Evolutionary conservation across 495 filamentous ascomycete genomes (phyloP), one percentile per base, ranked within the genome.

Genomic region (Aspergillus mulundensis): DNA sequence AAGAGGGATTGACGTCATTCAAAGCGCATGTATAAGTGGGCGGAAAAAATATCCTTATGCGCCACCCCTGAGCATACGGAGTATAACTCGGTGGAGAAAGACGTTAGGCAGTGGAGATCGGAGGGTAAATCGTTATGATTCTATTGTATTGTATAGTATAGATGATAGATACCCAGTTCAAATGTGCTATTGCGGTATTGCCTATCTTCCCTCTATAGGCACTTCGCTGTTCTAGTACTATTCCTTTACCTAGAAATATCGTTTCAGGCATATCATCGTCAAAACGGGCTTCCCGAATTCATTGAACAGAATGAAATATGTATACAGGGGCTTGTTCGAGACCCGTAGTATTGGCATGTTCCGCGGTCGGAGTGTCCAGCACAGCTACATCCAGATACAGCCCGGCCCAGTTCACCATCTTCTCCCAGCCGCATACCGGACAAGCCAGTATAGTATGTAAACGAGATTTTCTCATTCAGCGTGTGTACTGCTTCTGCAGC

Each of bases 401-500:
- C 38, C 18, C 15, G 4, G 38, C 38, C 38, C 38, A 15, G 1
- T 8, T 40, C 38, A 38, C 14, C 3, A 15, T 38, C 34, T 4
- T 40, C 38, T 16, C 38, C 14, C n/a, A 40, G 38, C 14, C 5
- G 38, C 38, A 18, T 15, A 16, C 38, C 5, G 14, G 7, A 12
- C n/a, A 38, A 15, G 14, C 34, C 7, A 38, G 34, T 3, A 38
- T 12, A 7, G 5, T 38, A 12, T 7, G n/a, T 30, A 6, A 23
- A 32, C 7, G 32, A n/a, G 15, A 15, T 11, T 1, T 6, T 14
- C 24, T 19, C 6, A 47, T 20, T 60, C 43, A 60, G 16, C 49
- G 48, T n/a, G 58, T 60, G 25, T 60, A 60, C 44, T 60, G 53
- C 53, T 91, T 93, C 79, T 97, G 92, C 67, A 97, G 77, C 67